Percentiles rank a stretch among this genome's conserved stretches.
phyloP scores from a whole-genome alignment of 2,329 filamentous ascomycete genomes.

The Bretziella fagacearum region DNA sequence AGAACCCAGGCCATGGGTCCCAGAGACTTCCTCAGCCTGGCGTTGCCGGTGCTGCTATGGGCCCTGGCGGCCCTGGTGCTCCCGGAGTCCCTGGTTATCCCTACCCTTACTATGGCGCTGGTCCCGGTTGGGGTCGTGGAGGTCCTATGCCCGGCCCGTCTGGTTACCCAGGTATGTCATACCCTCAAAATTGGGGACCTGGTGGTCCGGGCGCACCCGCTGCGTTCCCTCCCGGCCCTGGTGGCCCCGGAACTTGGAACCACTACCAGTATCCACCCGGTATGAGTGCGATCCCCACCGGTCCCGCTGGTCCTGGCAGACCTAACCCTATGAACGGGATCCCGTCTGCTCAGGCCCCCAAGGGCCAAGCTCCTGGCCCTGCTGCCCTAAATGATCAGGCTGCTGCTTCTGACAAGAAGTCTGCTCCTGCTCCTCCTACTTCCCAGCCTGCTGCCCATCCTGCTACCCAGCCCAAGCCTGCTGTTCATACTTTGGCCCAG shows the following conservation, averaged over 20 bases:
- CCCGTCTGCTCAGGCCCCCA: conserved; percentile 7
- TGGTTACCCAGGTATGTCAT: conserved; percentile 44
- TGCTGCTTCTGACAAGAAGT: conserved; percentile 21
- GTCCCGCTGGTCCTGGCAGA: conserved; percentile 3
- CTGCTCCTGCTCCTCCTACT: background rate
- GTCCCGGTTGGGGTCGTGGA: conserved; percentile 39
- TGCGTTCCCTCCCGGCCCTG: conserved; percentile 41
- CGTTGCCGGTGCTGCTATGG: conserved; percentile 11
- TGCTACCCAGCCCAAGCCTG: background rate
- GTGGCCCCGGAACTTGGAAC: conserved; percentile 43
- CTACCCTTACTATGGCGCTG: conserved; percentile 29
- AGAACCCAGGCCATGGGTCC: background rate
- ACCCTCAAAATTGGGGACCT: conserved; percentile 61
- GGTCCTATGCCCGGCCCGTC: conserved; percentile 24
- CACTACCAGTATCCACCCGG: conserved; percentile 42
- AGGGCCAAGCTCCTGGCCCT: too few species aligned
- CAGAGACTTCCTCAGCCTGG: background rate
- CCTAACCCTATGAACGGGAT: conserved; percentile 13
- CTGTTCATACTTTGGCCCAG: background rate
- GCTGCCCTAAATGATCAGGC: conserved; percentile 28
- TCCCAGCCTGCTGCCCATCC: background rate
- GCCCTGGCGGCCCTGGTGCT: conserved; percentile 1
- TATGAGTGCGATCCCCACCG: conserved; percentile 5
- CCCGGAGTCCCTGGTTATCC: conserved; percentile 12
- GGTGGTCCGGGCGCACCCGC: conserved; percentile 47